Evolutionary conservation across 768 basidiomycete genomes (phyloP).

Genomic region (Pholiota microspora): DNA sequence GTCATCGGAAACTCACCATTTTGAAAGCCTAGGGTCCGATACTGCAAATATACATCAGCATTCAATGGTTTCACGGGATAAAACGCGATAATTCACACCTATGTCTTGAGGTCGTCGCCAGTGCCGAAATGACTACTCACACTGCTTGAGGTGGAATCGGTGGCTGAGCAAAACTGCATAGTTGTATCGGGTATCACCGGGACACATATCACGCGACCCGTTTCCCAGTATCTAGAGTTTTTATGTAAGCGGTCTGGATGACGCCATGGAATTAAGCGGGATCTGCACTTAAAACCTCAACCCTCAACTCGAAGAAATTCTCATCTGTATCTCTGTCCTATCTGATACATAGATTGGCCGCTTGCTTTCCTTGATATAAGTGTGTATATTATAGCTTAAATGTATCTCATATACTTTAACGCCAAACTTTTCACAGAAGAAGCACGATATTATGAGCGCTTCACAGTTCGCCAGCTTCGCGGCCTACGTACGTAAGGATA

Average conservation of each 20-base stretch:
- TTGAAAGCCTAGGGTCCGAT: conserved; percentile 24
- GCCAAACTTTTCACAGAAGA: too few species aligned
- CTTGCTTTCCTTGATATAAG: too few species aligned
- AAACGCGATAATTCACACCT: conserved; percentile 30
- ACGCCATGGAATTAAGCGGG: not conserved
- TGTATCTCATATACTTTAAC: not conserved
- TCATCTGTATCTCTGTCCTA: too few species aligned
- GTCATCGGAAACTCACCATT: conserved; percentile 31
- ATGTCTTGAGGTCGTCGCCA: conserved; percentile 42
- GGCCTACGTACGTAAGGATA: conserved; percentile 48
- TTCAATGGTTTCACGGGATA: not conserved
- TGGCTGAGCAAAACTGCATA: conserved; percentile 42
- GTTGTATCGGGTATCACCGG: conserved; percentile 44
- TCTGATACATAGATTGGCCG: too few species aligned
- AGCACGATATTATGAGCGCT: conserved; percentile 16
- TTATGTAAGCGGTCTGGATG: conserved; percentile 6
- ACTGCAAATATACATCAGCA: conserved; percentile 10
- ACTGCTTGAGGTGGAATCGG: conserved; percentile 16
- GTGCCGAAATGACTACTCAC: conserved; percentile 26
- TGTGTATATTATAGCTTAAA: too few species aligned
- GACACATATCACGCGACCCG: not conserved
- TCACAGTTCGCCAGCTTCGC: conserved; percentile 56
- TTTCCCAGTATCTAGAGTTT: not conserved
- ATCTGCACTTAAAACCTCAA: too few species aligned
- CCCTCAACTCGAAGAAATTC: too few species aligned